Evolutionary conservation across 2,329 filamentous ascomycete genomes (phyloP).

Genomic region (Sclerotinia trifoliorum): DNA sequence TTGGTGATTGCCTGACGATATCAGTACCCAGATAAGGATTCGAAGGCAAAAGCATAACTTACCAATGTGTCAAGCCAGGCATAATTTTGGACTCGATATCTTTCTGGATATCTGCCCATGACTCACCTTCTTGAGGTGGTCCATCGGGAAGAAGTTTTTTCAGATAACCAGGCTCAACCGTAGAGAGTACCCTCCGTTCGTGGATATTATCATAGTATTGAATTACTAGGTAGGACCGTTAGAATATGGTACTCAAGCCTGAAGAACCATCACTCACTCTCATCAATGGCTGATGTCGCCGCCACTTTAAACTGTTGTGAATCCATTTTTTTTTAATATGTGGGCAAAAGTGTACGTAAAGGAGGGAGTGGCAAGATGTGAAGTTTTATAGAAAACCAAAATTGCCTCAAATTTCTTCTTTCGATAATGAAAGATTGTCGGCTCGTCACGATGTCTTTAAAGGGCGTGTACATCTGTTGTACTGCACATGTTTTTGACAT

Average conservation of each 20-base stretch:
- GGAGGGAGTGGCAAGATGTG: not conserved
- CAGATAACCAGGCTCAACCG: conserved; percentile 82
- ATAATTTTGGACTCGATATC: conserved; percentile 86
- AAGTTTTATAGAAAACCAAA: not conserved
- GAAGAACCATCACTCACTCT: conserved; percentile 58
- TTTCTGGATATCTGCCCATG: conserved; percentile 75
- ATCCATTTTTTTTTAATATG: conserved; percentile 59
- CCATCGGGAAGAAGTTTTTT: conserved; percentile 69
- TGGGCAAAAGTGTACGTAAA: not conserved
- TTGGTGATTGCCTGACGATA: conserved; percentile 68
- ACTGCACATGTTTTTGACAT: not conserved
- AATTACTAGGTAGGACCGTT: conserved; percentile 58
- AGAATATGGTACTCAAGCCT: conserved; percentile 14
- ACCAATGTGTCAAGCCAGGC: conserved; percentile 89
- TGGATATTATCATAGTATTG: conserved; percentile 77
- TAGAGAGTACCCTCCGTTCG: conserved; percentile 69
- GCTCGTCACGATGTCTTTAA: not conserved
- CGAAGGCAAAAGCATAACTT: conserved; percentile 28
- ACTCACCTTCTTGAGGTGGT: conserved; percentile 65
- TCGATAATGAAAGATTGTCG: not conserved
- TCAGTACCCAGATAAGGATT: conserved; percentile 16
- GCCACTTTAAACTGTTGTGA: conserved; percentile 73
- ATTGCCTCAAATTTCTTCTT: not conserved
- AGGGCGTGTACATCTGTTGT: not conserved
- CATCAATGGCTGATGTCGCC: conserved; percentile 75